These are phyloP conservation scores for Astragalus glycyphyllos DNA, from an alignment of 306 rosid genomes.

Conservation along the genomic window DNA sequence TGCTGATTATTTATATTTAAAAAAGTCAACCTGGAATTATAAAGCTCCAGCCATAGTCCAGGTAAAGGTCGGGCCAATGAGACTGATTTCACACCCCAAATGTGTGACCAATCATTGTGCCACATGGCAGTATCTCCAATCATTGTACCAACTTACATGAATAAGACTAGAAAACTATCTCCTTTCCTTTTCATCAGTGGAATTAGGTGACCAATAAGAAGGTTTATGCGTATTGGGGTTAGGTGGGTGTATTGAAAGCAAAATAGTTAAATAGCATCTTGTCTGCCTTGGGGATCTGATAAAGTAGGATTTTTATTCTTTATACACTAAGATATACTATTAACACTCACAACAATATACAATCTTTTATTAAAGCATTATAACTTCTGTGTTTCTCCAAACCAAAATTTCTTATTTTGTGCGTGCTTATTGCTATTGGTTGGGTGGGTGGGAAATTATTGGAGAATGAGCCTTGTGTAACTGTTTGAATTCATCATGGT, in stretches of 20 bases:
- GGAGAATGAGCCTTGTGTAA: slow-evolving; percentile 1
- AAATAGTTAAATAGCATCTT: slow-evolving; percentile 22
- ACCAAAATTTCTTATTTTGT: neutral
- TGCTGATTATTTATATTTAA: neutral
- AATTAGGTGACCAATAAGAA: slow-evolving; percentile 22
- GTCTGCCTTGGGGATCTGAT: slow-evolving; percentile 10
- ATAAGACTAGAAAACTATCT: neutral
- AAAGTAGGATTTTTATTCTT: slow-evolving; percentile 28
- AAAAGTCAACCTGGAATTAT: neutral
- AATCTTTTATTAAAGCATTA: slow-evolving; percentile 27
- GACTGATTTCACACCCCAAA: neutral
- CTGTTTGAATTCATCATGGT: slow-evolving; percentile 26
- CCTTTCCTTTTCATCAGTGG: slow-evolving; percentile 12
- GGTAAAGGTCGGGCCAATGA: neutral
- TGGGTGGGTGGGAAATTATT: neutral
- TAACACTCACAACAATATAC: neutral
- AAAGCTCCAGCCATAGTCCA: neutral
- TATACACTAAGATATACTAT: neutral
- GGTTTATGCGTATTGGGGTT: slow-evolving; percentile 35
- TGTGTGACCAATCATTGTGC: neutral
- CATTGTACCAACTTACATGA: neutral
- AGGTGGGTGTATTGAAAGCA: slow-evolving; percentile 23
- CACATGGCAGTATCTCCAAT: slow-evolving; percentile 10
- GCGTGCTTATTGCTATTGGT: neutral
- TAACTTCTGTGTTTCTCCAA: slow-evolving; percentile 14